Base-by-base conservation (phyloP, 306 rosid species). In the Acacia melanoxylon region DNA sequence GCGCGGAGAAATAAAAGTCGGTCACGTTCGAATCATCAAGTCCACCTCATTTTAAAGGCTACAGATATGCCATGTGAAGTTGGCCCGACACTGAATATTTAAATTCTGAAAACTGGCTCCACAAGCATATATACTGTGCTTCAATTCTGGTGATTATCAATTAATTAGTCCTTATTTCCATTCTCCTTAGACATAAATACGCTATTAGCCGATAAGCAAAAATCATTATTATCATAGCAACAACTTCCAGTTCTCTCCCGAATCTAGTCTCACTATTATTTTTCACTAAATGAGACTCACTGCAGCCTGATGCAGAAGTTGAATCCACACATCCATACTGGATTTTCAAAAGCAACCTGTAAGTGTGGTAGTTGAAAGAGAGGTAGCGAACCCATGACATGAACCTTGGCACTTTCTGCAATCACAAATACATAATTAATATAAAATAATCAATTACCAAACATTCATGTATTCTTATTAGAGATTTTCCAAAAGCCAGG, bases 281-380 rank as follows among this genome's bases (percentile, higher is more conserved):
- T 52, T 68, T 67, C 37, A 33, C 9, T 51, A 22, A 49, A 68
- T 41, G 40, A 54, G 65, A 69, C n/a, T 56, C 76, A 22, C n/a
- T 54, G 42, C 45, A 40, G 10, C n/a, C 42, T 16, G 82, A 69
- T 37, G 10, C 69, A 69, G 76, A 52, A 4, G 52, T 24, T 51
- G 76, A 6, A 19, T 16, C 67, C 37, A 24, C 25, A 24, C 74
- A 78, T 20, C 76, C 76, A 27, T 69, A 69, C 3, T 69, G 82
- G 14, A 79, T 70, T 42, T 79, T 79, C 68, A 69, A 3, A 25
- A 67, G 68, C 8, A 78, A 24, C 54, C 68, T 78, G 12, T 68
- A 79, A 1, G 82, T 79, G 69, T 79, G 82, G 54, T 54, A 79
- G 69, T 68, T 78, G 76, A 68, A 78, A 14, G 82, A 78, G 27